phyloP scores from a whole-genome alignment of 169 alveolate species.

The Babesia caballi region DNA sequence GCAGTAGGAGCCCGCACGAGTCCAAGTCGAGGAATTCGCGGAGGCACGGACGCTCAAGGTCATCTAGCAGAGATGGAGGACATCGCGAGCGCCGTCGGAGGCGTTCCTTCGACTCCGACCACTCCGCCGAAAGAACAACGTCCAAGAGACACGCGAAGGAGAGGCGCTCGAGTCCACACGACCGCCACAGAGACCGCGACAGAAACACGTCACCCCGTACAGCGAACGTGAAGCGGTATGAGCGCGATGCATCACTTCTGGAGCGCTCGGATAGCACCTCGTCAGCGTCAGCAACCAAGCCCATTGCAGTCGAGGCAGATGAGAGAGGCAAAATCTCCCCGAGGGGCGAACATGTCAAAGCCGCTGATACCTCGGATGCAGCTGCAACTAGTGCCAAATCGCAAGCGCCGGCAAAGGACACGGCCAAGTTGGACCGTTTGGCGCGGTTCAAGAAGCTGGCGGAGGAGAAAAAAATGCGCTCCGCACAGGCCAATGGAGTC shows the following conservation, averaged over 20 bases:
- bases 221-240: not conserved
- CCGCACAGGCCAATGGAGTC: not conserved
- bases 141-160: constrained; percentile 1
- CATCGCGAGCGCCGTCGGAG: constrained; percentile 9
- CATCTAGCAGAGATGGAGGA: constrained; percentile 12
- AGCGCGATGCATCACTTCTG: not conserved
- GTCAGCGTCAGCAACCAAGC: not conserved
- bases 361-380: no score
- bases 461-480: constrained; percentile 18
- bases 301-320: not conserved
- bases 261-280: not conserved
- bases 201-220: not conserved
- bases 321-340: no score
- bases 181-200: not conserved
- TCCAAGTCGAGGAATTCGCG: constrained; percentile 15
- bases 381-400: not conserved
- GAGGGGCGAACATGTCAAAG: no score
- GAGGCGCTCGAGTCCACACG: constrained; percentile 8
- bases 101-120: not conserved
- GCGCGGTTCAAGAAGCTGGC: constrained; percentile 62
- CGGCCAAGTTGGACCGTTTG: constrained; percentile 51
- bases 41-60: constrained; percentile 30
- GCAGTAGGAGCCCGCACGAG: constrained; percentile 36
- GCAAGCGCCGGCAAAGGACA: constrained; percentile 19
- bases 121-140: not conserved